Evolutionary conservation across 805 yeast species (phyloP).

Genomic region (Hanseniaspora occidentalis): DNA sequence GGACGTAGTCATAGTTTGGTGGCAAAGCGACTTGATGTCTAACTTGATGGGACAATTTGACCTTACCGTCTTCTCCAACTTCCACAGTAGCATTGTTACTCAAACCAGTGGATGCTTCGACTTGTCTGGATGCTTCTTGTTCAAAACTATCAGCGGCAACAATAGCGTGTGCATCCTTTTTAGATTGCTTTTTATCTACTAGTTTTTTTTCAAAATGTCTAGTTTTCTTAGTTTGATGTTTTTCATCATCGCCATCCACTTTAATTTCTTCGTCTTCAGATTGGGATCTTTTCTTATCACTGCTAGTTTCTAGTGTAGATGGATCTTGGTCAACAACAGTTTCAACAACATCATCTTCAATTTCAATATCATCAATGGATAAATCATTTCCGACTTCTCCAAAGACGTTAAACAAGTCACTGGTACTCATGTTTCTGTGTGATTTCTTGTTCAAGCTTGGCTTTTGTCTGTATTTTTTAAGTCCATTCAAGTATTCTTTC

Average conservation of each 20-base stretch:
- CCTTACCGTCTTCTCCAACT: slow-evolving; percentile 30
- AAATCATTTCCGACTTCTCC: slow-evolving; percentile 14
- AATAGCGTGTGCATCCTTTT: slow-evolving; percentile 47
- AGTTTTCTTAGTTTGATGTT: slow-evolving; percentile 18
- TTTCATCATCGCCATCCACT: slow-evolving; percentile 14
- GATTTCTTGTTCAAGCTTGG: neutral
- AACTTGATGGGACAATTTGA: slow-evolving; percentile 80
- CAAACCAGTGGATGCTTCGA: slow-evolving; percentile 68
- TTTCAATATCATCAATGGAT: slow-evolving; percentile 19
- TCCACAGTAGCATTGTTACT: slow-evolving; percentile 25
- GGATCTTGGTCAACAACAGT: slow-evolving; percentile 11
- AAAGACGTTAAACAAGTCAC: slow-evolving; percentile 24
- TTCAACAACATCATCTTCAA: slow-evolving; percentile 5
- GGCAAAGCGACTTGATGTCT: slow-evolving; percentile 97
- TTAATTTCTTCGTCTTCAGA: slow-evolving; percentile 13
- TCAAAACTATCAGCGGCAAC: slow-evolving; percentile 72
- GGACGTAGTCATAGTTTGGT: slow-evolving; percentile 75
- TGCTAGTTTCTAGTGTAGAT: slow-evolving; percentile 11
- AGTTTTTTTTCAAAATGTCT: slow-evolving; percentile 18
- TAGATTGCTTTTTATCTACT: slow-evolving; percentile 26
- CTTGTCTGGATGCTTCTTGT: slow-evolving; percentile 82
- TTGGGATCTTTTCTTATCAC: slow-evolving; percentile 4
- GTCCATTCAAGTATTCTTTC: no score
- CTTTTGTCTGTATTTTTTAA: neutral
- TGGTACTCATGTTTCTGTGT: slow-evolving; percentile 9